Evolutionary conservation across 192 early-diverging fungal genomes (phyloP).

Genomic region (Coemansia pectinata): DNA sequence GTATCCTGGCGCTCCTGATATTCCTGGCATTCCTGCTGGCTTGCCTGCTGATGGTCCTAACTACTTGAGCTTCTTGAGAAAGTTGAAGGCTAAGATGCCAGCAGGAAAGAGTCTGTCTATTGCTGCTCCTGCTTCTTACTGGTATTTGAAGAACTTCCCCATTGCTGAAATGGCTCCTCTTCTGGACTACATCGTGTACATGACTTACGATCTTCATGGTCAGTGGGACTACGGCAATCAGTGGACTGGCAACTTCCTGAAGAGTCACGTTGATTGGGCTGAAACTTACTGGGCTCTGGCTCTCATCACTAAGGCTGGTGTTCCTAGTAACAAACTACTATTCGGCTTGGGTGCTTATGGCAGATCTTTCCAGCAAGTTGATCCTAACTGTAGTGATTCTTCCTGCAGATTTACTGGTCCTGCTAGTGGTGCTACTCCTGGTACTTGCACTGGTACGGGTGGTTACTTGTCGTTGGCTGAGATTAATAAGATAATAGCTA

Average conservation of each 20-base stretch:
- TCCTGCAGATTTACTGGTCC: constrained; percentile 21
- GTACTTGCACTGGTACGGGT: constrained; percentile 11
- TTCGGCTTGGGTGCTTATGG: constrained; percentile 33
- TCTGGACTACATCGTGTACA: constrained; percentile 37
- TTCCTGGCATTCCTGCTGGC: no score
- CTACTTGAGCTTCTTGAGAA: no score
- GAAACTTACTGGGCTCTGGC: constrained; percentile 19
- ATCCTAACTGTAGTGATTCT: constrained; percentile 26
- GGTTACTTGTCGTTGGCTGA: constrained; percentile 21
- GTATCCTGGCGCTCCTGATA: no score
- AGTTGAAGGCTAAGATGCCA: no score
- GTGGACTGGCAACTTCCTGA: constrained; percentile 18
- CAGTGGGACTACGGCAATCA: constrained; percentile 35
- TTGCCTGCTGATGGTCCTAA: no score
- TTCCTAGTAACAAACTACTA: constrained; percentile 37
- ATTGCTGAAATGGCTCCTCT: constrained; percentile 27
- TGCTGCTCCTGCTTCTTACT: no score
- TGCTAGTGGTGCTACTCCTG: constrained; percentile 19
- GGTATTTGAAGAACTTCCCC: not conserved
- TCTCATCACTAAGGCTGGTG: constrained; percentile 36
- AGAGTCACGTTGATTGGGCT: constrained; percentile 15
- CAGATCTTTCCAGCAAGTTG: constrained; percentile 26
- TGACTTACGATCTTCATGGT: constrained; percentile 38
- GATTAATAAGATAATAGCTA: not conserved
- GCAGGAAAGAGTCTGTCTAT: no score